Conservation (phyloP, 345 rosid genomes). For the Laguncularia racemosa region DNA sequence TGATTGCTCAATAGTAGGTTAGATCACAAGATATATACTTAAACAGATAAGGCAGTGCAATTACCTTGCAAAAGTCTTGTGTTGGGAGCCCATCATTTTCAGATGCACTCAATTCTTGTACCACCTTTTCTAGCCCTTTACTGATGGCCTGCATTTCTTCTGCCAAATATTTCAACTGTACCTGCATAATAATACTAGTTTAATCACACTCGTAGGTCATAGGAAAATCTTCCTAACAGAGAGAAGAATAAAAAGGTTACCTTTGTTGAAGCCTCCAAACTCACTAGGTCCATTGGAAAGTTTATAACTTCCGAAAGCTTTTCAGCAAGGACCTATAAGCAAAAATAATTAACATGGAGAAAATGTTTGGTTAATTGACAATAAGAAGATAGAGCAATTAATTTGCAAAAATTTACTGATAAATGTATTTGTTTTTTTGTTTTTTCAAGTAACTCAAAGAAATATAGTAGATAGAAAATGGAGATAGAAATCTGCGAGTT, state of each 20-base stretch:
- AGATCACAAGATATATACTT: neutral
- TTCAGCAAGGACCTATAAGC: slow-evolving; percentile 56
- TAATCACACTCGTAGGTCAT: neutral
- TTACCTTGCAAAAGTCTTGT: slow-evolving; percentile 54
- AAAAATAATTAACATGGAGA: too few species aligned
- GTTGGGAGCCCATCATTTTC: slow-evolving; percentile 50
- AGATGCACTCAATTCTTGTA: slow-evolving; percentile 56
- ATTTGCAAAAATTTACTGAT: neutral
- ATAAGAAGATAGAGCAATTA: too few species aligned
- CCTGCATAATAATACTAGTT: slow-evolving; percentile 22
- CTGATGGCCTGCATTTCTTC: slow-evolving; percentile 92
- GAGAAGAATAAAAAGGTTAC: slow-evolving; percentile 13
- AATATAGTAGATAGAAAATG: too few species aligned
- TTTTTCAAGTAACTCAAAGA: too few species aligned
- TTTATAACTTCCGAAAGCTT: slow-evolving; percentile 64
- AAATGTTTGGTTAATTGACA: too few species aligned
- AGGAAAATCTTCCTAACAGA: neutral
- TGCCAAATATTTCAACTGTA: slow-evolving; percentile 74
- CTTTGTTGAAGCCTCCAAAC: slow-evolving; percentile 76
- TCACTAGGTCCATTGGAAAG: slow-evolving; percentile 56
- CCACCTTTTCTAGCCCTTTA: slow-evolving; percentile 78
- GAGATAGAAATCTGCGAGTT: too few species aligned
- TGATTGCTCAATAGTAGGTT: too few species aligned
- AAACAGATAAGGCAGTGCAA: neutral
- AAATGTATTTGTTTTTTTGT: too few species aligned